Base-by-base conservation (phyloP, 495 filamentous ascomycete genomes). In the Echria macrotheca region DNA sequence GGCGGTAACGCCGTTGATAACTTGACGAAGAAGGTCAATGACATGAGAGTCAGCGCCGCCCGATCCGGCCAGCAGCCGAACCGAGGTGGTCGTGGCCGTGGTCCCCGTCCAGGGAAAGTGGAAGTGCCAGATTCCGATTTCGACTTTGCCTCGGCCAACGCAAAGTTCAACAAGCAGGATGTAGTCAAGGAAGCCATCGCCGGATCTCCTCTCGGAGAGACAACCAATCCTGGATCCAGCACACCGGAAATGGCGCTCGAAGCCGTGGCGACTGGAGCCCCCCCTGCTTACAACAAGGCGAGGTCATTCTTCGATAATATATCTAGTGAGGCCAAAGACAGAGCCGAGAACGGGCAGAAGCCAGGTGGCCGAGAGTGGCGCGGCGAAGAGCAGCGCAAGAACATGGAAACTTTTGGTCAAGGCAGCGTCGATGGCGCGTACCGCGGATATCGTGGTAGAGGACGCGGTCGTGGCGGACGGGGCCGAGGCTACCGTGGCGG, bases 361-460 rank as follows among this genome's bases (percentile, higher is more conserved):
- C 72, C 79, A 3, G 87, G 87, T 45, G 91, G 91, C n/a, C 83
- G 87, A 15, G 89, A 95, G 62, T 95, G 91, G 82, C 81, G 93
- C 38, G 84, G 82, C 14, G 90, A 96, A 64, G 93, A 99, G 64
- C 84, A 89, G 55, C 89, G 85, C 68, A 87, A 88, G 66, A 99
- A 99, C 63, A 81, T 99, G 50, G 93, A 99, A 69, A 99, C 93
- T 0, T 99, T 99, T 57, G 93, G 93, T n/a, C 89, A 95, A 66
- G 90, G 91, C 35, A 96, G 89, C 56, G 91, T 99, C 14, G 93
- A 99, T 59, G 78, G 76, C 50, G 81, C 85, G 5, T 90, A 86
- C 58, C 81, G 87, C 11, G 84, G 86, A 46, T 85, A 81, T 46
- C 87, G 80, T 38, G 82, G 84, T 14, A 78, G 86, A 33, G 83